A percentile compares a stretch with the other conserved stretches of the same genome.
Conservation (phyloP, 106 monocot genomes). For the Acorus calamus region DNA sequence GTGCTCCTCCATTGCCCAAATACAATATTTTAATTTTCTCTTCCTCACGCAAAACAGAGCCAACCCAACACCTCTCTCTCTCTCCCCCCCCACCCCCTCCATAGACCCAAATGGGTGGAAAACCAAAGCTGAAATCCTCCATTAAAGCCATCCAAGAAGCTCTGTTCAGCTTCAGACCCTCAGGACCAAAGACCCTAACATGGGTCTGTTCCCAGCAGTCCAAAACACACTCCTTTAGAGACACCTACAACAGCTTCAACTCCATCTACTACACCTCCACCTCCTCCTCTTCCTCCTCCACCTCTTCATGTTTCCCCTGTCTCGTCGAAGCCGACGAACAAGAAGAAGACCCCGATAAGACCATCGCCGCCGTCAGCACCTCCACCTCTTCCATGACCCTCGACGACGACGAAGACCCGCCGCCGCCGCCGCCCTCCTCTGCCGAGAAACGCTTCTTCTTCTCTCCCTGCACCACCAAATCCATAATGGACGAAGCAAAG, state of each 20-base stretch:
- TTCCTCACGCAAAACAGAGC: no score
- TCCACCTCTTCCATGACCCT: not conserved
- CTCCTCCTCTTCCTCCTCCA: not conserved
- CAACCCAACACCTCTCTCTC: no score
- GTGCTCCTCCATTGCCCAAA: no score
- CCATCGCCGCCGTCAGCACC: not conserved
- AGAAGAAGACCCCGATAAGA: slow-evolving; percentile 1
- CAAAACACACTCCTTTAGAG: slow-evolving; percentile 35
- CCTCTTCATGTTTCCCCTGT: not conserved
- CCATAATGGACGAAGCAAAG: slow-evolving; percentile 33
- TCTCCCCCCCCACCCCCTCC: no score
- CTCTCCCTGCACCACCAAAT: slow-evolving; percentile 37
- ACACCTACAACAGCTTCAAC: slow-evolving; percentile 5
- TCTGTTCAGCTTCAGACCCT: slow-evolving; percentile 20
- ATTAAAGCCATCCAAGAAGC: slow-evolving; percentile 43
- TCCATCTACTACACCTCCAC: slow-evolving; percentile 9
- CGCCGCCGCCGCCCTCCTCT: not conserved
- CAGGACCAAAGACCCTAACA: not conserved
- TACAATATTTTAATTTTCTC: no score
- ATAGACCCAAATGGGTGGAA: slow-evolving; percentile 2
- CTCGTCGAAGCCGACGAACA: not conserved
- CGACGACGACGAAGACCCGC: not conserved
- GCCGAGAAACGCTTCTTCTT: slow-evolving; percentile 45
- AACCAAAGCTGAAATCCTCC: slow-evolving; percentile 26
- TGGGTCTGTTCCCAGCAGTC: slow-evolving; percentile 24